Evolutionary conservation across 2,329 filamentous ascomycete genomes (phyloP).

Genomic region (Huntiella abstrusa): DNA sequence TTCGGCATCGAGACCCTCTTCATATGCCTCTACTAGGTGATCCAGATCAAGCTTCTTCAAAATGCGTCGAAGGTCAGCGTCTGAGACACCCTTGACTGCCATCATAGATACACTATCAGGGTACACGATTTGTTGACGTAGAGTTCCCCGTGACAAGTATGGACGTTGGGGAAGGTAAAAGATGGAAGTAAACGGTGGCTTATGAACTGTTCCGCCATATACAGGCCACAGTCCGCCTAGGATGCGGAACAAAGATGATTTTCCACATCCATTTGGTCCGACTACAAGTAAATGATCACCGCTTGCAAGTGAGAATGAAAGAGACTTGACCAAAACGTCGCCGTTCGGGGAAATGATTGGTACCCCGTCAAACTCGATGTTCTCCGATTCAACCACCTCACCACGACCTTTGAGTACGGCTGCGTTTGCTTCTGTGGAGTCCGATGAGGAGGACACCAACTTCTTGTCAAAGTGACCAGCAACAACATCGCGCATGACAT

Average conservation of each 20-base stretch:
- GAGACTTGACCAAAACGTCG: slow-evolving; percentile 67
- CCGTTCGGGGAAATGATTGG: slow-evolving; percentile 96
- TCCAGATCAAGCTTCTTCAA: slow-evolving; percentile 68
- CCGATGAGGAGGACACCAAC: slow-evolving; percentile 56
- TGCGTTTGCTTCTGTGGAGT: slow-evolving; percentile 62
- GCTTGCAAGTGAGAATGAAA: slow-evolving; percentile 72
- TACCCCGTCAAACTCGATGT: slow-evolving; percentile 74
- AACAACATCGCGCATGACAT: slow-evolving; percentile 88
- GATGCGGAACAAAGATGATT: slow-evolving; percentile 90
- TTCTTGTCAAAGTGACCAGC: slow-evolving; percentile 90
- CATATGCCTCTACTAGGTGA: slow-evolving; percentile 58
- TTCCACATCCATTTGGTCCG: slow-evolving; percentile 92
- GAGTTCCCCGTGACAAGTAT: slow-evolving; percentile 74
- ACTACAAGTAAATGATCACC: slow-evolving; percentile 88
- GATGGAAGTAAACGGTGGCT: slow-evolving; percentile 80
- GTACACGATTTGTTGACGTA: slow-evolving; percentile 96
- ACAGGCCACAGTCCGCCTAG: slow-evolving; percentile 94
- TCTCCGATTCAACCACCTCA: slow-evolving; percentile 58
- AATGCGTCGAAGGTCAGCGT: slow-evolving; percentile 60
- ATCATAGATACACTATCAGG: slow-evolving; percentile 78
- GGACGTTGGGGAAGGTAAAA: slow-evolving; percentile 97
- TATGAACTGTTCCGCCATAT: slow-evolving; percentile 82
- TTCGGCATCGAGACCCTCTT: slow-evolving; percentile 73
- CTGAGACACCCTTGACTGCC: slow-evolving; percentile 65
- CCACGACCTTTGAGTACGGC: slow-evolving; percentile 69